Evolutionary conservation across 2,329 filamentous ascomycete species (phyloP), one percentile per base, ranked within the genome.

Genomic region (Zelopaecilomyces penicillatus): DNA sequence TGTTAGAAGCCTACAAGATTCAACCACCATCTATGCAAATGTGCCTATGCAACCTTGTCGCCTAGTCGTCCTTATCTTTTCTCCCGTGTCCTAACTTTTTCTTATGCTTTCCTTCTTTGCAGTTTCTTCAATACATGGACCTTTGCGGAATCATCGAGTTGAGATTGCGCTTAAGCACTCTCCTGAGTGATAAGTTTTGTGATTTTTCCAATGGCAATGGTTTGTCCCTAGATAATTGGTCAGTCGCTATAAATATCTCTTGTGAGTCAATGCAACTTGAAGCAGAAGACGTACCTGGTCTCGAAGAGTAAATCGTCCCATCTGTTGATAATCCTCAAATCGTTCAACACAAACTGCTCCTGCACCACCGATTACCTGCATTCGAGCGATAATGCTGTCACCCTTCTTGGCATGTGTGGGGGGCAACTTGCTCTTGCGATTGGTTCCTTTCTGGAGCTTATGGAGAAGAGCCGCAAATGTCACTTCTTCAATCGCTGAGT

Each of bases 121-220:
- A 37, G n/a, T 29, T 41, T 30, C 3, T 37, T 30, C 34, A 19
- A 27, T 37, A 27, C 42, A 44, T 31, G n/a, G 26, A 19, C 10
- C 19, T 28, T 45, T 35, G 35, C 32, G 9, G 33, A 39, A 36
- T 47, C 45, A 32, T 39, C 39, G 37, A 41, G 19, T 43, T 33
- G 3, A 27, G 33, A 11, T 19, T 19, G 19, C 19, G 19, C 19
- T 19, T 19, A 19, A 19, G 19, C 19, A 19, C 49, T 46, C 3
- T 69, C 65, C 6, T 19, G 19, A 19, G 61, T 69, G 57, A 80
- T 74, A 52, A 98, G 78, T 76, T 90, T 96, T 48, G 88, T 96
- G 65, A 98, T 94, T 79, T 98, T 98, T 61, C 93, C 93, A 70
- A 98, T 98, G 45, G 93, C 93, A 71, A 98, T 96, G 0, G 93